Evolutionary conservation across 2,329 filamentous ascomycete genomes (phyloP).

Genomic region (Claviceps cyperi): DNA sequence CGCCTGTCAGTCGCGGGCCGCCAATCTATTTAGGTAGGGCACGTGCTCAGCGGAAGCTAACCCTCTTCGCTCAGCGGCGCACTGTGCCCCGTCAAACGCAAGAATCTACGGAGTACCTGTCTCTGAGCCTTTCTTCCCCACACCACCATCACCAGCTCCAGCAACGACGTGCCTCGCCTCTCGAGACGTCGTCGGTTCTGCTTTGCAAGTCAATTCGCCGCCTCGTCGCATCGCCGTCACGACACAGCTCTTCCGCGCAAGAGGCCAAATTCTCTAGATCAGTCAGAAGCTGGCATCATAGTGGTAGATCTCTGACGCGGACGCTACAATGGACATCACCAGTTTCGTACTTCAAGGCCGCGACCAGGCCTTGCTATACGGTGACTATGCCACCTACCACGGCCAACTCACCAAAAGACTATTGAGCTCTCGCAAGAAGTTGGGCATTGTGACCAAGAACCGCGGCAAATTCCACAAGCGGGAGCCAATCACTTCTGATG

Average conservation of each 20-base stretch:
- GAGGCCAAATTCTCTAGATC: background rate
- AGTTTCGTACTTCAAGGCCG: constrained; percentile 65
- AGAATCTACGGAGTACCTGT: background rate
- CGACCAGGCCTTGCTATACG: constrained; percentile 72
- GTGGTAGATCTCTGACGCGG: constrained; percentile 41
- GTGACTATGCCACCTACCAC: constrained; percentile 79
- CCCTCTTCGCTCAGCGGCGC: background rate
- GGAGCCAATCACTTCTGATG: constrained; percentile 53
- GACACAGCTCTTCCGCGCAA: background rate
- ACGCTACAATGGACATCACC: constrained; percentile 67
- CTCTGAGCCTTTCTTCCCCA: background rate
- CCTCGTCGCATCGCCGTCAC: background rate
- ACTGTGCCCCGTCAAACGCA: background rate
- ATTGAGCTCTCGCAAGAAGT: constrained; percentile 69
- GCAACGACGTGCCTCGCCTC: background rate
- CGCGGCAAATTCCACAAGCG: constrained; percentile 73
- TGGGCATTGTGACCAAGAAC: constrained; percentile 71
- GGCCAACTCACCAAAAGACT: constrained; percentile 66
- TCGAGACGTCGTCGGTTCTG: background rate
- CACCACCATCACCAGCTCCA: background rate
- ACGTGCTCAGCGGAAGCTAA: too few species aligned
- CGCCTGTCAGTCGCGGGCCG: too few species aligned
- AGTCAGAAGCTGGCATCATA: background rate
- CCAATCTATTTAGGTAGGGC: too few species aligned
- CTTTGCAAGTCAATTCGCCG: background rate